These are phyloP conservation scores for Candida sanyaensis DNA, from an alignment of 1,139 yeast species.

Conservation along the genomic window DNA sequence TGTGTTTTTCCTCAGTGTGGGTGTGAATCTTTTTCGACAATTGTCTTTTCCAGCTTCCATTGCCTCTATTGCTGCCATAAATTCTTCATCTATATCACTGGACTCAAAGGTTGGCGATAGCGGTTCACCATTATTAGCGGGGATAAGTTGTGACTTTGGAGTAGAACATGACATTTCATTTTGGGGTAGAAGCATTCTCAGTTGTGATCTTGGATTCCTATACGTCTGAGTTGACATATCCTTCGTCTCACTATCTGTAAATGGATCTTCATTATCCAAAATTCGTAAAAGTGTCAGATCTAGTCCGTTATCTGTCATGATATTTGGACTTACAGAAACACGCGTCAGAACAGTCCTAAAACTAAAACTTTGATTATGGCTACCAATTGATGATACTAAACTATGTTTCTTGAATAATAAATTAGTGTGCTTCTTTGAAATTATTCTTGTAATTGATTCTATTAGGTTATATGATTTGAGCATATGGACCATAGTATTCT, in stretches of 20 bases:
- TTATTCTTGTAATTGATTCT: not conserved
- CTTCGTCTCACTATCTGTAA: not conserved
- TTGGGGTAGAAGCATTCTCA: not conserved
- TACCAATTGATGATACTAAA: too few species aligned
- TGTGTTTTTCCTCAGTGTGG: not conserved
- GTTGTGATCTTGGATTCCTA: not conserved
- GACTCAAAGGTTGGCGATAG: slow-evolving; percentile 4
- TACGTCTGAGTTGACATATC: not conserved
- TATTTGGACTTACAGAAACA: not conserved
- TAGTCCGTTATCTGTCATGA: not conserved
- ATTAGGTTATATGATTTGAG: not conserved
- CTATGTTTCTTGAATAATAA: too few species aligned
- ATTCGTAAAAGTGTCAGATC: slow-evolving; percentile 1
- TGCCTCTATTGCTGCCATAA: slow-evolving; percentile 2
- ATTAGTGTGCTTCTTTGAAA: too few species aligned
- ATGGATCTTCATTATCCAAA: slow-evolving; percentile 2
- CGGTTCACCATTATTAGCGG: not conserved
- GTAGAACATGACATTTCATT: not conserved
- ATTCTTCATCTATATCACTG: slow-evolving; percentile 7
- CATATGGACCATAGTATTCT: not conserved
- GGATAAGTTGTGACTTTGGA: not conserved
- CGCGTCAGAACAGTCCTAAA: not conserved
- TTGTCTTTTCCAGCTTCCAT: slow-evolving; percentile 2
- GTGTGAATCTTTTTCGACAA: not conserved
- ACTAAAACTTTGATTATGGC: too few species aligned